Conservation (phyloP, 345 rosid species). For the Citropsis articulata region DNA sequence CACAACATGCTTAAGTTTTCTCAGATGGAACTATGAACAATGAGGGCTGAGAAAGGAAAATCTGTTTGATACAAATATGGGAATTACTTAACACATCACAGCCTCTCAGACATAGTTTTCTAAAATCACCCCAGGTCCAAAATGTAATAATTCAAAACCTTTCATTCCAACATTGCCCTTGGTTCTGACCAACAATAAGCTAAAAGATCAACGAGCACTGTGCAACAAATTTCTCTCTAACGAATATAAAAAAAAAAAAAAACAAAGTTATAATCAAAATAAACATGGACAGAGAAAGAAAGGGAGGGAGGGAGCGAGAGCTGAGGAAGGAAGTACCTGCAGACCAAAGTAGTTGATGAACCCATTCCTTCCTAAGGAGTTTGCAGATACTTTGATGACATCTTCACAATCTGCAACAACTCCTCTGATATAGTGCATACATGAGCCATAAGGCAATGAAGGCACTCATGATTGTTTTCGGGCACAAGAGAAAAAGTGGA, state of each 20-base stretch:
- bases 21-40: neutral
- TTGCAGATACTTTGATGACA: conserved; percentile 64
- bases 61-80: neutral
- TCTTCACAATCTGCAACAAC: conserved; percentile 91
- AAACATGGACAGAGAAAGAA: neutral
- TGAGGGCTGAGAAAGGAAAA: neutral
- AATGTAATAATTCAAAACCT: neutral
- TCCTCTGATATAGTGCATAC: conserved; percentile 48
- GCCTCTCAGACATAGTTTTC: neutral
- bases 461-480: conserved; percentile 2
- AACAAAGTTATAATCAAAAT: neutral
- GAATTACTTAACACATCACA: neutral
- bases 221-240: neutral
- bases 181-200: neutral
- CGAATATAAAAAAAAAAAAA: neutral
- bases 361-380: conserved; percentile 77
- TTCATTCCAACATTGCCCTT: neutral
- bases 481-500: neutral
- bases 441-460: conserved; percentile 7
- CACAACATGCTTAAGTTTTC: neutral
- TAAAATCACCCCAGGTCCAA: neutral
- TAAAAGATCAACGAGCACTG: neutral
- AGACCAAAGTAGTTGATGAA: conserved; percentile 97
- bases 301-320: conserved; percentile 12
- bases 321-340: conserved; percentile 54